Evolutionary conservation across 352 stramenopile species (phyloP).

Genomic region (Globisporangium camurandrum): DNA sequence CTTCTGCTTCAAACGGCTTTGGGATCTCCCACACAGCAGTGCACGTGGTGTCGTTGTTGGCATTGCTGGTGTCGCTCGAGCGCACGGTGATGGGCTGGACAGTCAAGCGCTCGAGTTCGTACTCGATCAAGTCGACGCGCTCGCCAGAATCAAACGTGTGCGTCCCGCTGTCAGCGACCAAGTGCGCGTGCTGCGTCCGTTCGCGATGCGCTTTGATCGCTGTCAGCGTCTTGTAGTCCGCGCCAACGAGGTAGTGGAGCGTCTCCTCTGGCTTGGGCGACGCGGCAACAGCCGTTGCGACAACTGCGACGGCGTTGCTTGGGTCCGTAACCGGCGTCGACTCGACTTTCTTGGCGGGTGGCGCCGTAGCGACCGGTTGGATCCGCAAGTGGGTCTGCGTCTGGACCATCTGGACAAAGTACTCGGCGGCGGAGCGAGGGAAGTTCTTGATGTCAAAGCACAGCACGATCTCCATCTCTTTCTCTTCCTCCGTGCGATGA

Average conservation of each 20-base stretch:
- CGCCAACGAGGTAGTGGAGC: conserved; percentile 52
- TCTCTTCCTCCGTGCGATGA: conserved; percentile 36
- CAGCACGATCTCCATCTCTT: conserved; percentile 65
- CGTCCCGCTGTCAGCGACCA: conserved; percentile 30
- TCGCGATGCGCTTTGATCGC: conserved; percentile 58
- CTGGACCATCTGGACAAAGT: conserved; percentile 60
- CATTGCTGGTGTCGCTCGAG: conserved; percentile 2
- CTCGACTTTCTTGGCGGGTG: background rate
- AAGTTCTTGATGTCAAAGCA: conserved; percentile 64
- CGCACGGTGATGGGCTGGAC: conserved; percentile 18
- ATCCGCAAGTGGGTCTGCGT: conserved; percentile 56
- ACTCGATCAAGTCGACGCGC: conserved; percentile 69
- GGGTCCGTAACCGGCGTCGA: conserved; percentile 12
- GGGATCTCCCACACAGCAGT: conserved; percentile 20
- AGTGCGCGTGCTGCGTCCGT: conserved; percentile 29
- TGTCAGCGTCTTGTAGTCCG: conserved; percentile 32
- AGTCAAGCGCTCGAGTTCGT: conserved; percentile 49
- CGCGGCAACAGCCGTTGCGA: conserved; percentile 10
- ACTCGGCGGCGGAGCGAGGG: conserved; percentile 33
- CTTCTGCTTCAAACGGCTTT: conserved; percentile 50
- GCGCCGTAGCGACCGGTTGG: conserved; percentile 22
- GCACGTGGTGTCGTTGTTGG: too few relatives aligned
- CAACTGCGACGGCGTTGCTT: background rate
- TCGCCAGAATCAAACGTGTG: conserved; percentile 62
- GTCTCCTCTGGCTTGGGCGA: conserved; percentile 13